Percentiles rank a stretch among this genome's conserved stretches.
phyloP scores from a whole-genome alignment of 805 yeast species.

The Lipomyces japonicus region DNA sequence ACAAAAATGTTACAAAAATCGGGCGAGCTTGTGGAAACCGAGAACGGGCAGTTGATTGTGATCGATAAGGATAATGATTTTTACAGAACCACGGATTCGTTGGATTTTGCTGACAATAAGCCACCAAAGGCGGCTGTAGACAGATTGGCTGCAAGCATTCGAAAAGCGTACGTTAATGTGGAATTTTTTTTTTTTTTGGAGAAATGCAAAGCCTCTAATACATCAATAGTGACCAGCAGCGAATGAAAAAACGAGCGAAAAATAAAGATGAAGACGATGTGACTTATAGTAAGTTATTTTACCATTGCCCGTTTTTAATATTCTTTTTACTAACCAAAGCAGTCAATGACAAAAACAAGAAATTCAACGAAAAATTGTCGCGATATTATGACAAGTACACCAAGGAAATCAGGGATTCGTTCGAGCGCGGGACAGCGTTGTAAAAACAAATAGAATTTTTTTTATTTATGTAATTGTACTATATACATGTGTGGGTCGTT shows the following conservation, averaged over 20 bases:
- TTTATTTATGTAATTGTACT: neutral
- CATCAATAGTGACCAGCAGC: slow-evolving; percentile 39
- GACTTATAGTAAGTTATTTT: slow-evolving; percentile 34
- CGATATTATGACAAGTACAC: slow-evolving; percentile 51
- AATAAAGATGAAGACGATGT: slow-evolving; percentile 40
- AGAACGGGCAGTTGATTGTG: slow-evolving; percentile 20
- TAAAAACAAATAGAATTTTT: slow-evolving; percentile 9
- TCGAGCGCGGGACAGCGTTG: slow-evolving; percentile 40
- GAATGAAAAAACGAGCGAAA: slow-evolving; percentile 36
- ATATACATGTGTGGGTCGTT: neutral
- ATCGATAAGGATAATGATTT: slow-evolving; percentile 22
- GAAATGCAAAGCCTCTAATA: neutral
- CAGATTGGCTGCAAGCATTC: slow-evolving; percentile 33
- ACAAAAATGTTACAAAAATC: slow-evolving; percentile 30
- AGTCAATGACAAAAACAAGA: slow-evolving; percentile 69
- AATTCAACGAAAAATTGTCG: slow-evolving; percentile 65
- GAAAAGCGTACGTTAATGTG: slow-evolving; percentile 25
- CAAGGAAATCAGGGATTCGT: slow-evolving; percentile 37
- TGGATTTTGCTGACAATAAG: slow-evolving; percentile 35
- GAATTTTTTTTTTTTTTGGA: no score
- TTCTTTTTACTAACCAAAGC: slow-evolving; percentile 29
- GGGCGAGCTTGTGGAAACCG: slow-evolving; percentile 29
- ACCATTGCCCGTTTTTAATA: neutral
- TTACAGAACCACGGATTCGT: slow-evolving; percentile 14
- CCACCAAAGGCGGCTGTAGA: slow-evolving; percentile 42